Conservation (phyloP, 2,329 filamentous ascomycete species). For the Pseudocercospora fuligena region DNA sequence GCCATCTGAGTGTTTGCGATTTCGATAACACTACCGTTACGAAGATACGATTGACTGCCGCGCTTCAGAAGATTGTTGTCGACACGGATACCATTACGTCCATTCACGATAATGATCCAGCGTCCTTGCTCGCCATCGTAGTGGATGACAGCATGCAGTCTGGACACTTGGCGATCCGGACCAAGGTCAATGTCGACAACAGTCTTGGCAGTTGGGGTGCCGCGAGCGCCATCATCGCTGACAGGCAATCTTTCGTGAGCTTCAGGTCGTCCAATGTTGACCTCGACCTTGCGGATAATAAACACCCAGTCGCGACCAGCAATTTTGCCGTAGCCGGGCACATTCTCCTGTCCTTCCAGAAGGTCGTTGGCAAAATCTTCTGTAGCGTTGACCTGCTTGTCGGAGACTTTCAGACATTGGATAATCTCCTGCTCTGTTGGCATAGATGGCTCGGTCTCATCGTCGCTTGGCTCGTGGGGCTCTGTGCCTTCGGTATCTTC, state of each 20-base stretch:
- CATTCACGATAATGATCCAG: slow-evolving; percentile 87
- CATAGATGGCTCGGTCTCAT: slow-evolving; percentile 43
- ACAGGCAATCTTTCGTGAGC: slow-evolving; percentile 38
- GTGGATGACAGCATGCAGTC: slow-evolving; percentile 55
- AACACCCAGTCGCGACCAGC: slow-evolving; percentile 83
- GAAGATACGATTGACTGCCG: slow-evolving; percentile 68
- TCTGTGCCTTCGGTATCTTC: slow-evolving; percentile 46
- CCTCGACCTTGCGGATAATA: slow-evolving; percentile 75
- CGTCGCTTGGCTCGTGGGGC: slow-evolving; percentile 45
- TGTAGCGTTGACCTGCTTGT: slow-evolving; percentile 59
- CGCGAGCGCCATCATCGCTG: slow-evolving; percentile 33
- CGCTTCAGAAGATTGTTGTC: slow-evolving; percentile 74
- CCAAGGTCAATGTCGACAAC: slow-evolving; percentile 82
- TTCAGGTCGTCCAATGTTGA: slow-evolving; percentile 73
- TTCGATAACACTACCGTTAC: slow-evolving; percentile 88
- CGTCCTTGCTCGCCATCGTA: slow-evolving; percentile 55
- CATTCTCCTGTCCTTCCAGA: slow-evolving; percentile 51
- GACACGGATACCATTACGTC: slow-evolving; percentile 86
- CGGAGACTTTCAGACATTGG: slow-evolving; percentile 49
- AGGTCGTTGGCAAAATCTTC: slow-evolving; percentile 61
- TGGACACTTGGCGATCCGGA: slow-evolving; percentile 56
- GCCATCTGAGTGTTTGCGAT: slow-evolving; percentile 97
- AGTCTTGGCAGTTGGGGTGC: slow-evolving; percentile 44
- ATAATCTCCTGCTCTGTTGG: slow-evolving; percentile 51
- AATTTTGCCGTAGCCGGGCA: slow-evolving; percentile 77